Percentiles rank a stretch among this genome's conserved stretches.
Evolutionary conservation across 2,329 filamentous ascomycete species (phyloP).

Genomic region (Verticillium longisporum): DNA sequence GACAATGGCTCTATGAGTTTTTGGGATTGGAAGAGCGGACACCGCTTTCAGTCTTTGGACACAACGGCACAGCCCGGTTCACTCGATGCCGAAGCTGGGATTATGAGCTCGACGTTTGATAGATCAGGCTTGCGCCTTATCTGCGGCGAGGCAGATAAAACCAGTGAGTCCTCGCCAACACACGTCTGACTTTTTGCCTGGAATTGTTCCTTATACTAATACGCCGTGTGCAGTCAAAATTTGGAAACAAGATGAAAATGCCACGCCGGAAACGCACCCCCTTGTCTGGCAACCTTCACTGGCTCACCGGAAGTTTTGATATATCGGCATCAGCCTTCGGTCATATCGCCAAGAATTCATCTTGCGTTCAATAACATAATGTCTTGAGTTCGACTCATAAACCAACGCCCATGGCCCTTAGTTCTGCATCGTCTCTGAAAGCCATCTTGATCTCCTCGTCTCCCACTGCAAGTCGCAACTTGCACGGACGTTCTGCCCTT

Average conservation of each 20-base stretch:
- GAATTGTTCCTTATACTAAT: background rate
- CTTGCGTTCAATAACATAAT: background rate
- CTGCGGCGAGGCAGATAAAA: conserved; percentile 94
- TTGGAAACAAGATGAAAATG: conserved; percentile 89
- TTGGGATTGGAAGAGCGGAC: conserved; percentile 98
- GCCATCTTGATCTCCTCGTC: conserved; percentile 89
- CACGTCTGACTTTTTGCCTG: no score
- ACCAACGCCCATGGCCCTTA: conserved; percentile 67
- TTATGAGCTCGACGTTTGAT: conserved; percentile 94
- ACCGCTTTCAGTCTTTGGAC: conserved; percentile 84
- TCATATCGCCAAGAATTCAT: no score
- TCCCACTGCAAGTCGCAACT: conserved; percentile 76
- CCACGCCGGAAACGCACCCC: conserved; percentile 86
- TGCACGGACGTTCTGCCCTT: conserved; percentile 77
- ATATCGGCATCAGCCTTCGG: background rate
- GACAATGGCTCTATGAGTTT: conserved; percentile 97
- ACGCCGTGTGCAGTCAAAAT: conserved; percentile 63
- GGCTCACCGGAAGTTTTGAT: conserved; percentile 66
- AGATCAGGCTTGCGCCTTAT: conserved; percentile 82
- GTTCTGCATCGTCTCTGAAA: conserved; percentile 80
- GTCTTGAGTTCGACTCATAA: background rate
- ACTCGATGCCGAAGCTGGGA: conserved; percentile 85
- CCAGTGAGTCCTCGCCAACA: conserved; percentile 44
- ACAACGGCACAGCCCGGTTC: conserved; percentile 91
- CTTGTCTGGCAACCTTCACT: conserved; percentile 85